A percentile compares a stretch with the other conserved stretches of the same genome.
Conservation (phyloP, 2,329 filamentous ascomycete genomes). For the Ophiostoma tasmaniense region DNA sequence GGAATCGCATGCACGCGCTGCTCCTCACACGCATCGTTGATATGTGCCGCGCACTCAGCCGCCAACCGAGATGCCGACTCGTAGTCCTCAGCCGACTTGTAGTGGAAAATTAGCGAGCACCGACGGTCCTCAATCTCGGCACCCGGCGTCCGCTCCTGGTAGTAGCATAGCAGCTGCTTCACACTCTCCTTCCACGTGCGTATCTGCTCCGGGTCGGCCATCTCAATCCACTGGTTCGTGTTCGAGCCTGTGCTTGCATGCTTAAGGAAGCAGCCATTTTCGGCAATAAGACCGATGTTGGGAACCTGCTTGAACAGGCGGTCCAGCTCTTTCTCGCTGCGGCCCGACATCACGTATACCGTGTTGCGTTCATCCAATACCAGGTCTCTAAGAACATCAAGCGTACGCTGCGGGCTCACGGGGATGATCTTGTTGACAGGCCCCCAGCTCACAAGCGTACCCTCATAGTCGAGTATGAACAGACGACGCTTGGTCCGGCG, state of each 20-base stretch:
- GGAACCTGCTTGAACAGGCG: slow-evolving; percentile 76
- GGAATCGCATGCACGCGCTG: slow-evolving; percentile 79
- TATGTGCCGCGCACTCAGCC: slow-evolving; percentile 83
- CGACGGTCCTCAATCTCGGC: slow-evolving; percentile 85
- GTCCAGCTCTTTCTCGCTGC: slow-evolving; percentile 80
- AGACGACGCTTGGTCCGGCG: slow-evolving; percentile 57
- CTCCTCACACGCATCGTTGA: slow-evolving; percentile 84
- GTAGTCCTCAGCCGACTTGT: slow-evolving; percentile 71
- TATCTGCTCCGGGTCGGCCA: slow-evolving; percentile 64
- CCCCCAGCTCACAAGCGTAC: slow-evolving; percentile 81
- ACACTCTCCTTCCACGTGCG: slow-evolving; percentile 77
- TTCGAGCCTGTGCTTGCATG: slow-evolving; percentile 46
- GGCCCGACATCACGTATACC: slow-evolving; percentile 89
- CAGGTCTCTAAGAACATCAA: slow-evolving; percentile 75
- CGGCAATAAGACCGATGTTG: slow-evolving; percentile 79
- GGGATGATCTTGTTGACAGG: slow-evolving; percentile 77
- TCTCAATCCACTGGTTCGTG: slow-evolving; percentile 63
- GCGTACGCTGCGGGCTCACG: slow-evolving; percentile 72
- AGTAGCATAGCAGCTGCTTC: slow-evolving; percentile 75
- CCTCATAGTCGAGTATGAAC: slow-evolving; percentile 90
- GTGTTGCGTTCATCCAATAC: slow-evolving; percentile 71
- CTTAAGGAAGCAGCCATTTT: slow-evolving; percentile 88
- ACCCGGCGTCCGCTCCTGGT: slow-evolving; percentile 79
- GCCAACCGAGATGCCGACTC: slow-evolving; percentile 69
- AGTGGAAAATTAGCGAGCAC: slow-evolving; percentile 86